Evolutionary conservation across 306 rosid species (phyloP).

Genomic region (Lathyrus oleraceus): DNA sequence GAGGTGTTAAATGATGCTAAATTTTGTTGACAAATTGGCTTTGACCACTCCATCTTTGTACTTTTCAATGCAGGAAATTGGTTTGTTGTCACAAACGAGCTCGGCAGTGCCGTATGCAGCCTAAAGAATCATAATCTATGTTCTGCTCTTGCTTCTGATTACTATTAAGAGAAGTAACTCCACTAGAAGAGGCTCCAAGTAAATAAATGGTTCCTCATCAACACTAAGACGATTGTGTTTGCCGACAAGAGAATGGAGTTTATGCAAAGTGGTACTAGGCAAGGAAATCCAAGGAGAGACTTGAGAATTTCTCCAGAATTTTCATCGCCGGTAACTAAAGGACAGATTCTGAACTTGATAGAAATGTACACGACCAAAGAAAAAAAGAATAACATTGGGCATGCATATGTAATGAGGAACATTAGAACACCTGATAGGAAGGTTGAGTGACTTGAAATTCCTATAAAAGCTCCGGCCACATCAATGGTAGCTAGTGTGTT

Average conservation of each 20-base stretch:
- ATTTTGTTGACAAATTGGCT: too few species aligned
- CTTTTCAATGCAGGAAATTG: too few species aligned
- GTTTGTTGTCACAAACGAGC: too few species aligned
- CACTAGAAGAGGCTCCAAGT: conserved; percentile 95
- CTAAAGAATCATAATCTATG: too few species aligned
- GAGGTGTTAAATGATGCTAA: too few species aligned
- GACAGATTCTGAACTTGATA: conserved; percentile 47
- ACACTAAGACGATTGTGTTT: conserved; percentile 66
- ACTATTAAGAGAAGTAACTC: too few species aligned
- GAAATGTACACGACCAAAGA: conserved; percentile 78
- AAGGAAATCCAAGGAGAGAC: conserved; percentile 70
- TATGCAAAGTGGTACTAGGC: conserved; percentile 74
- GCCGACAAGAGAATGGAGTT: conserved; percentile 69
- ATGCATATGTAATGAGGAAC: conserved; percentile 89
- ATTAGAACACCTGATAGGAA: conserved; percentile 83
- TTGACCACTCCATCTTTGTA: too few species aligned
- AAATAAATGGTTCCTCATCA: conserved; percentile 95
- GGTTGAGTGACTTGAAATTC: too few species aligned
- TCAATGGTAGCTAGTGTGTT: too few species aligned
- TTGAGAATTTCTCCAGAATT: conserved; percentile 68
- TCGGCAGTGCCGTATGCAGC: too few species aligned
- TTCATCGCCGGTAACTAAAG: conserved; percentile 35
- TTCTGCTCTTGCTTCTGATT: too few species aligned
- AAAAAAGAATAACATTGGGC: conserved; percentile 68
- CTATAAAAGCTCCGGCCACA: too few species aligned